Evolutionary conservation across 345 rosid genomes (phyloP).

Genomic region (Moringa oleifera): DNA sequence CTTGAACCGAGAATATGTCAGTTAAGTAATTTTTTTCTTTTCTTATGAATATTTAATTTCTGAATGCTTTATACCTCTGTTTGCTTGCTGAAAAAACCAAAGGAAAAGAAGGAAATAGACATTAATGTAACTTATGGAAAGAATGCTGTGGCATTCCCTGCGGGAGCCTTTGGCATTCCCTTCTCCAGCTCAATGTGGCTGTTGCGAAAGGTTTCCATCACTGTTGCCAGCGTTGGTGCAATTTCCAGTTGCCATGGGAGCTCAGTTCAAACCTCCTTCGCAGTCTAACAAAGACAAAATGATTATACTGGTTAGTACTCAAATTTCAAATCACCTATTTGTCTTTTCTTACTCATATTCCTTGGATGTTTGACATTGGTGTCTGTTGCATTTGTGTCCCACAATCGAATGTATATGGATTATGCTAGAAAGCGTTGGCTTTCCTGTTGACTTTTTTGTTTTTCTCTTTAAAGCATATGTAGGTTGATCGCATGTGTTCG

Average conservation of each 20-base stretch:
- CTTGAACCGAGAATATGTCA: too few relatives aligned
- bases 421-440: neutral
- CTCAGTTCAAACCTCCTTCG: conserved; percentile 9
- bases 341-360: neutral
- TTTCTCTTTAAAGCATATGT: too few relatives aligned
- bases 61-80: too few relatives aligned
- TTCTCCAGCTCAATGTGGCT: neutral
- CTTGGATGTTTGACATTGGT: neutral
- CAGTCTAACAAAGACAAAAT: conserved; percentile 28
- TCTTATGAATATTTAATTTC: too few relatives aligned
- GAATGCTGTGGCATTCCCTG: too few relatives aligned
- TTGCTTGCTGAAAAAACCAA: too few relatives aligned
- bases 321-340: neutral
- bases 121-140: too few relatives aligned
- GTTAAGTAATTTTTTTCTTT: too few relatives aligned
- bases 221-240: neutral
- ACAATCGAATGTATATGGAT: neutral
- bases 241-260: conserved; percentile 1
- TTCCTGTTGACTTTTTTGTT: neutral
- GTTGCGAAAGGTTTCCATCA: neutral
- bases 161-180: neutral
- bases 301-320: conserved; percentile 39
- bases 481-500: too few relatives aligned
- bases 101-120: too few relatives aligned
- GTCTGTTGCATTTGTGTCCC: neutral